Percentiles rank a stretch among this genome's conserved stretches.
phyloP scores from a whole-genome alignment of 179 eudicot genomes.

The Gypsophila paniculata region DNA sequence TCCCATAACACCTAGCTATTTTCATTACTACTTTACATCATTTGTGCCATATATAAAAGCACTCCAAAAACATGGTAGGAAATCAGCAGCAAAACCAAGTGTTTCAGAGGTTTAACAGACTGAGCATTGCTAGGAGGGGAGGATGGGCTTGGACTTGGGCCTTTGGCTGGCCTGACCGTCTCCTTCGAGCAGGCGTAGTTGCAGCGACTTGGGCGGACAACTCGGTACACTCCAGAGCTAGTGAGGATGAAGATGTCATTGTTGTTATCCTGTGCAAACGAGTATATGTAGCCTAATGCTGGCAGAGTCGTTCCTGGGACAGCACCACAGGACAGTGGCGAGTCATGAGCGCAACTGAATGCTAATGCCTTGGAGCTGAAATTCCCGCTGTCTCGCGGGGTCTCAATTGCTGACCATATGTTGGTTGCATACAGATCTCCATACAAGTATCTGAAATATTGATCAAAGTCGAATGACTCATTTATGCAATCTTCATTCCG shows the following conservation, averaged over 20 bases:
- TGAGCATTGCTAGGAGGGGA: constrained; percentile 33
- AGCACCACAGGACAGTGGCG: constrained; percentile 50
- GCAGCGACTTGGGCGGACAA: constrained; percentile 74
- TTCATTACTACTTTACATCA: background rate
- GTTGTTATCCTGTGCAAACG: constrained; percentile 67
- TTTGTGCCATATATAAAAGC: constrained; percentile 20
- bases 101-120: constrained; percentile 15
- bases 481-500: background rate
- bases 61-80: constrained; percentile 29
- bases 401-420: constrained; percentile 64
- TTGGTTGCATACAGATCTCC: constrained; percentile 68
- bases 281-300: constrained; percentile 64
- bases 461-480: background rate
- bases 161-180: constrained; percentile 27
- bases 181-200: constrained; percentile 64
- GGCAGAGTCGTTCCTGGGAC: constrained; percentile 54
- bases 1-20: too few relatives aligned
- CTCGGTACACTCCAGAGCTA: constrained; percentile 62
- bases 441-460: constrained; percentile 62
- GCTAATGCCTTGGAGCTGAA: constrained; percentile 44
- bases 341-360: constrained; percentile 60
- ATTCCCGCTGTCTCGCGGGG: constrained; percentile 63
- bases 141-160: constrained; percentile 35
- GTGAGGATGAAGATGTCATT: constrained; percentile 58
- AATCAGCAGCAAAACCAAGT: constrained; percentile 25